These are phyloP conservation scores for Phytophthora constricta DNA, from an alignment of 352 stramenopile genomes.

Conservation along the genomic window DNA sequence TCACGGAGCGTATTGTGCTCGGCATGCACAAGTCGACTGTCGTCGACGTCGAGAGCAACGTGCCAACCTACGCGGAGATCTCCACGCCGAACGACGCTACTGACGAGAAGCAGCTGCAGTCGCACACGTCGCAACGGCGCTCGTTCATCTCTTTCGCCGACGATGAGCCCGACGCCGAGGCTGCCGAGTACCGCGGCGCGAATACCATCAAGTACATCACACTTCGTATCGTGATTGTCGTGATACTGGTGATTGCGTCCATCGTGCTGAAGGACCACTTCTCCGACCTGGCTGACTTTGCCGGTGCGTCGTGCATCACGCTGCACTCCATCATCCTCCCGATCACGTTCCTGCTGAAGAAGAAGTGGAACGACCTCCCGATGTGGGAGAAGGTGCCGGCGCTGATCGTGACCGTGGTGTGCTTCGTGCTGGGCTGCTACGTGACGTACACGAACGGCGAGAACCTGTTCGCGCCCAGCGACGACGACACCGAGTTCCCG, in stretches of 20 bases:
- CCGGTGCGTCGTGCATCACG: slow-evolving; percentile 43
- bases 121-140: slow-evolving; percentile 22
- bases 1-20: slow-evolving; percentile 53
- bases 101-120: slow-evolving; percentile 14
- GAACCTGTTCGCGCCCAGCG: slow-evolving; percentile 15
- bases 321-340: slow-evolving; percentile 45
- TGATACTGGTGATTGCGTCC: slow-evolving; percentile 34
- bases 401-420: slow-evolving; percentile 18
- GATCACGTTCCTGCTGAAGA: slow-evolving; percentile 38
- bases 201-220: slow-evolving; percentile 39
- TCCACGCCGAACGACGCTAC: slow-evolving; percentile 7
- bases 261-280: slow-evolving; percentile 46
- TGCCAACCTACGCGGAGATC: slow-evolving; percentile 7
- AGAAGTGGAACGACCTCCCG: slow-evolving; percentile 21
- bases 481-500: slow-evolving; percentile 24
- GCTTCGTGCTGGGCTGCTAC: slow-evolving; percentile 20
- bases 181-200: slow-evolving; percentile 29
- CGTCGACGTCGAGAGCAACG: slow-evolving; percentile 17
- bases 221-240: slow-evolving; percentile 37
- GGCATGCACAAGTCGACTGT: slow-evolving; percentile 45
- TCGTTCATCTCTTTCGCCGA: slow-evolving; percentile 42
- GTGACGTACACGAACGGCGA: slow-evolving; percentile 22
- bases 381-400: slow-evolving; percentile 22
- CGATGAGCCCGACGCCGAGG: slow-evolving; percentile 20
- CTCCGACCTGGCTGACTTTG: slow-evolving; percentile 39